These are phyloP conservation scores for Debaryomycetaceae sp. DNA, from an alignment of 1,139 yeast species.

Conservation along the genomic window DNA sequence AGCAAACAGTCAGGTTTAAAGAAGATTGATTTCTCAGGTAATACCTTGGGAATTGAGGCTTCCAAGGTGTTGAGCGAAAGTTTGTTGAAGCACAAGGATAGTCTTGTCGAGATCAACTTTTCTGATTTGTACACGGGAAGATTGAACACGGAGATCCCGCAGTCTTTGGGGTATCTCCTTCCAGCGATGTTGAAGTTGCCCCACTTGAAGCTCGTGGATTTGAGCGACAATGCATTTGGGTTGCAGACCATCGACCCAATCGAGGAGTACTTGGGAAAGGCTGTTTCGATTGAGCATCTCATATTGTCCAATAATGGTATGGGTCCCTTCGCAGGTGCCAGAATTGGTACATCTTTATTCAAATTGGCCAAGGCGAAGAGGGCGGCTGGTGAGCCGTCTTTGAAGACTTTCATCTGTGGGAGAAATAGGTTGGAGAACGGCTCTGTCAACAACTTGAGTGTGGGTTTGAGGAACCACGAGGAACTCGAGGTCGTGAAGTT, in stretches of 20 bases:
- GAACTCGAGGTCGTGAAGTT: constrained; percentile 71
- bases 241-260: constrained; percentile 90
- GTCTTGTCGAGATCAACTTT: constrained; percentile 67
- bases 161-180: constrained; percentile 66
- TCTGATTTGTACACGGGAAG: constrained; percentile 95
- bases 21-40: constrained; percentile 81
- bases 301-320: constrained; percentile 91
- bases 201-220: constrained; percentile 67
- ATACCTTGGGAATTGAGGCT: constrained; percentile 91
- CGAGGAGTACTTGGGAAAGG: constrained; percentile 72
- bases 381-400: constrained; percentile 39
- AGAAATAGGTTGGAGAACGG: constrained; percentile 96
- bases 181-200: constrained; percentile 70
- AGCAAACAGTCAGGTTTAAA: constrained; percentile 35
- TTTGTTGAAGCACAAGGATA: constrained; percentile 46
- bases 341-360: constrained; percentile 83
- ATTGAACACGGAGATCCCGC: constrained; percentile 90
- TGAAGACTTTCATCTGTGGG: constrained; percentile 89
- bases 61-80: constrained; percentile 67
- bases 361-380: constrained; percentile 65
- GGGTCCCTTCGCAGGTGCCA: constrained; percentile 96
- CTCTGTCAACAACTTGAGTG: constrained; percentile 72
- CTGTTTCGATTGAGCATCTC: constrained; percentile 77
- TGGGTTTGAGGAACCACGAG: constrained; percentile 73
- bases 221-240: constrained; percentile 96